These are phyloP conservation scores for Gossypium lobatum DNA, from an alignment of 441 rosid genomes.

Conservation along the genomic window DNA sequence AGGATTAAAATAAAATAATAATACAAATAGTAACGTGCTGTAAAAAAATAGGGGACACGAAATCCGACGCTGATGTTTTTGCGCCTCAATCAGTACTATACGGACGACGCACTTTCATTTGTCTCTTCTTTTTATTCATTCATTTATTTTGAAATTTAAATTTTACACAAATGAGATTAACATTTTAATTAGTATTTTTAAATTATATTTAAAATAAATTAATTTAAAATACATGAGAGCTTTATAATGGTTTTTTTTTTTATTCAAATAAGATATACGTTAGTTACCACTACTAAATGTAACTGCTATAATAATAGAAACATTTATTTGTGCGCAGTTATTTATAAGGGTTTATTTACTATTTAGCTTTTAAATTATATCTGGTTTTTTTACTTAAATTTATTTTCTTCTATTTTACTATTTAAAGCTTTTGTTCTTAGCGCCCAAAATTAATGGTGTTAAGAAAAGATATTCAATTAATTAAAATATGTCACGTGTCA, in stretches of 20 bases:
- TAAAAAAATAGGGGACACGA: not conserved
- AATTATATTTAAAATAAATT: too few species aligned
- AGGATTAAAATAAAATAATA: not conserved
- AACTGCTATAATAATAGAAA: not conserved
- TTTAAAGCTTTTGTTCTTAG: too few species aligned
- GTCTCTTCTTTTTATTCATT: not conserved
- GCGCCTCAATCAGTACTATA: not conserved
- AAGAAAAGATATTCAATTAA: too few species aligned
- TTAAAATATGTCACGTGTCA: too few species aligned
- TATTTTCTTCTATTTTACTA: too few species aligned
- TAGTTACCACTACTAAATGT: not conserved
- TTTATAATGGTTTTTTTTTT: not conserved
- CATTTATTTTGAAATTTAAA: too few species aligned
- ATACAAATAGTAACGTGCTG: not conserved
- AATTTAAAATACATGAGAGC: too few species aligned
- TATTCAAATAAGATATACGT: not conserved
- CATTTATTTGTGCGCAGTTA: not conserved
- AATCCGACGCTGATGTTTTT: slow-evolving; percentile 1
- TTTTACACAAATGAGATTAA: too few species aligned
- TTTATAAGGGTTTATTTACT: too few species aligned
- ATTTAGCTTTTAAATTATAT: too few species aligned
- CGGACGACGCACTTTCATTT: not conserved
- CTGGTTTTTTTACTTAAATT: too few species aligned
- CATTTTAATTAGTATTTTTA: too few species aligned
- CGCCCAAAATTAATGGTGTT: rapidly evolving